Evolutionary conservation across 2,329 filamentous ascomycete genomes (phyloP), one percentile per base, ranked within the genome.

Genomic region (Botrytis tulipae): DNA sequence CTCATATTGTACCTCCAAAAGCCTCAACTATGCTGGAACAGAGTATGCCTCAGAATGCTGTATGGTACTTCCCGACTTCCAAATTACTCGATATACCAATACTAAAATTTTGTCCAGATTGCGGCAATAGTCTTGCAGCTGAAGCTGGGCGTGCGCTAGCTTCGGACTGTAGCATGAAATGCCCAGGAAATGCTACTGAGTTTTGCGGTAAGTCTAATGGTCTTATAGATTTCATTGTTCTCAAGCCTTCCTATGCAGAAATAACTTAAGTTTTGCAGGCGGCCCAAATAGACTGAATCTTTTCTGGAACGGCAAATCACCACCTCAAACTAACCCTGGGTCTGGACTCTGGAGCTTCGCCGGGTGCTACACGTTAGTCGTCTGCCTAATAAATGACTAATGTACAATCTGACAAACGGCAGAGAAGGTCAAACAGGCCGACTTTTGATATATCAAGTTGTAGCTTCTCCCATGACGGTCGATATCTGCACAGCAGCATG

Each of bases 181-280:
- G 78, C 60, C 57, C 73, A 22, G 82, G 81, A 25, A 78, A 83
- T 74, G 22, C 73, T 29, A 76, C 76, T 6, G 77, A 83, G 74
- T 75, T 76, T 32, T 83, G 82, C 71, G 82, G 83, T 62, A 40
- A n/a, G 60, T 14, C 25, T 62, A 14, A 62, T 18, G 1, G 12
- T 16, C 25, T 42, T 25, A 40, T 4, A 9, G 35, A 1, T n/a
- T 40, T 14, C 1, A n/a, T 37, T 62, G 1, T n/a, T 61, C 1
- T 9, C n/a, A 4, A 29, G 14, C 3, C 12, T n/a, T n/a, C 12
- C 8, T 40, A n/a, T 25, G 35, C 37, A 42, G 14, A 7, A 42
- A 22, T 62, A 35, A 62, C 25, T n/a, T 25, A 9, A 40, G 1
- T 16, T 16, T 9, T n/a, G 22, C 35, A 62, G 60, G 60, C 42